Evolutionary conservation across 1,284 basidiomycete genomes (phyloP).

Genomic region (Boletus smithii): DNA sequence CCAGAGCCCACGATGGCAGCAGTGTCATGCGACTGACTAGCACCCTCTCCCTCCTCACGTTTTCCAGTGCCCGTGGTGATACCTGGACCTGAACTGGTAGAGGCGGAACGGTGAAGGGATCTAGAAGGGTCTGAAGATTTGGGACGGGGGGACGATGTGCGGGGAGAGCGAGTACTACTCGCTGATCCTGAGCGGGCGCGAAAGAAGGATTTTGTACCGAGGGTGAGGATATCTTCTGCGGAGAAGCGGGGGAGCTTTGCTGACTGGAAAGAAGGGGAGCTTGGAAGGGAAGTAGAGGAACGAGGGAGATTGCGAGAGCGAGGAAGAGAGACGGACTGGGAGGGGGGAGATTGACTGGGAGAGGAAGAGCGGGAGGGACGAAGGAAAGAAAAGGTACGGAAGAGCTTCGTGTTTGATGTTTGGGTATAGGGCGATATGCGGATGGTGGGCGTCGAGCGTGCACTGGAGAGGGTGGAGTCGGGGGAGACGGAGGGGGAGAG

Average conservation of each 20-base stretch:
- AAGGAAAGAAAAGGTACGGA: slow-evolving; percentile 27
- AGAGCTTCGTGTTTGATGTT: slow-evolving; percentile 31
- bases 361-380: slow-evolving; percentile 31
- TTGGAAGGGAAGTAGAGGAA: slow-evolving; percentile 18
- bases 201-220: slow-evolving; percentile 48
- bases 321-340: slow-evolving; percentile 15
- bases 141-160: slow-evolving; percentile 17
- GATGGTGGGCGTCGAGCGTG: slow-evolving; percentile 23
- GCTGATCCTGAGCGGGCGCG: slow-evolving; percentile 40
- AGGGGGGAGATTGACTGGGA: slow-evolving; percentile 26
- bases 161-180: slow-evolving; percentile 4
- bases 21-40: neutral
- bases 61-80: neutral
- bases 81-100: slow-evolving; percentile 10
- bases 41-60: slow-evolving; percentile 4
- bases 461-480: slow-evolving; percentile 21
- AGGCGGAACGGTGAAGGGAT: slow-evolving; percentile 13
- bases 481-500: slow-evolving; percentile 26
- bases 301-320: slow-evolving; percentile 13
- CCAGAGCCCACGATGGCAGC: slow-evolving; percentile 27
- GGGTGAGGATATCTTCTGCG: slow-evolving; percentile 42
- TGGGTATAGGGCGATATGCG: slow-evolving; percentile 22
- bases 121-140: slow-evolving; percentile 3
- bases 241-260: slow-evolving; percentile 32
- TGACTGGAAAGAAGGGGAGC: slow-evolving; percentile 14